phyloP scores from a whole-genome alignment of 164 flowering plant species.

The Vitis vinifera region ASM3070453v1 NC_081821.1:1812001-1812500 shows the following conservation, averaged over 20 bases:
- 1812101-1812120: constrained; percentile 97
- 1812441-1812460: too few species aligned
- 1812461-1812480: too few species aligned
- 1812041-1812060: constrained; percentile 94
- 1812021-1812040: constrained; percentile 87
- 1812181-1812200: constrained; percentile 82
- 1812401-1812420: too few species aligned
- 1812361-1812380: constrained; percentile 52
- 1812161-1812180: constrained; percentile 68
- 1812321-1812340: constrained; percentile 75
- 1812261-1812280: constrained; percentile 64
- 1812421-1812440: too few species aligned
- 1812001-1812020: constrained; percentile 86
- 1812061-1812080: constrained; percentile 97
- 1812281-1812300: constrained; percentile 67
- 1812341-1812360: constrained; percentile 53
- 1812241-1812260: constrained; percentile 71
- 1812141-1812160: constrained; percentile 67
- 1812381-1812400: not conserved
- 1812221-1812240: constrained; percentile 68
- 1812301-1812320: constrained; percentile 85
- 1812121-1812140: constrained; percentile 68
- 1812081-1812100: constrained; percentile 89
- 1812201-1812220: constrained; percentile 75
- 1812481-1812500: too few species aligned